Evolutionary conservation across 768 basidiomycete genomes (phyloP).

Genomic region (Pleurotus ostreatus): DNA sequence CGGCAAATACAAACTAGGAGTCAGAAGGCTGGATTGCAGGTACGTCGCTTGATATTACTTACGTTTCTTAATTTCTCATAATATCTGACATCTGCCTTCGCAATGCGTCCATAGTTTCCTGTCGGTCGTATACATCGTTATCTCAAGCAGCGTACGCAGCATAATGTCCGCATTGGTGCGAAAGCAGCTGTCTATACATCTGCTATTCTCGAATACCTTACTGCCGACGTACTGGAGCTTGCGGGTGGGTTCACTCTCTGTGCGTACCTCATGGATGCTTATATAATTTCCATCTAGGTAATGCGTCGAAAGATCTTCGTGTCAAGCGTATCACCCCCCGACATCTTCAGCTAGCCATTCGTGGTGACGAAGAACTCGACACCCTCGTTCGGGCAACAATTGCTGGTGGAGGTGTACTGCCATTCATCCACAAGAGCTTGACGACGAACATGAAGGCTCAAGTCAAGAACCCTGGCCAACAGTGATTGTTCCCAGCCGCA

Average conservation of each 20-base stretch:
- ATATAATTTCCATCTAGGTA: constrained; percentile 46
- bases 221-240: constrained; percentile 93
- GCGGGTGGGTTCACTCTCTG: constrained; percentile 52
- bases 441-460: constrained; percentile 47
- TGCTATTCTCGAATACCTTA: constrained; percentile 93
- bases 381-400: constrained; percentile 92
- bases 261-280: constrained; percentile 21
- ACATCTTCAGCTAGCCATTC: constrained; percentile 93
- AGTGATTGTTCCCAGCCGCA: not conserved
- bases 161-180: constrained; percentile 95
- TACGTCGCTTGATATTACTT: constrained; percentile 23
- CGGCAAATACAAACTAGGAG: constrained; percentile 49
- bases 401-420: constrained; percentile 83
- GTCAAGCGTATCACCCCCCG: constrained; percentile 97
- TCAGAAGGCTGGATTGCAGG: constrained; percentile 86
- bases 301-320: constrained; percentile 95
- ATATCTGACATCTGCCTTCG: not conserved
- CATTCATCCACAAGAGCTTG: constrained; percentile 85
- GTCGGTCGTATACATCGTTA: constrained; percentile 98
- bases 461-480: constrained; percentile 41
- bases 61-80: not conserved
- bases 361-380: constrained; percentile 97
- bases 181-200: constrained; percentile 97
- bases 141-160: constrained; percentile 86
- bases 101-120: constrained; percentile 62